Percentiles rank a stretch among this genome's conserved stretches.
These are phyloP conservation scores for Panaeolus cyanescens DNA, from an alignment of 768 basidiomycete species.

Conservation along the genomic window DNA sequence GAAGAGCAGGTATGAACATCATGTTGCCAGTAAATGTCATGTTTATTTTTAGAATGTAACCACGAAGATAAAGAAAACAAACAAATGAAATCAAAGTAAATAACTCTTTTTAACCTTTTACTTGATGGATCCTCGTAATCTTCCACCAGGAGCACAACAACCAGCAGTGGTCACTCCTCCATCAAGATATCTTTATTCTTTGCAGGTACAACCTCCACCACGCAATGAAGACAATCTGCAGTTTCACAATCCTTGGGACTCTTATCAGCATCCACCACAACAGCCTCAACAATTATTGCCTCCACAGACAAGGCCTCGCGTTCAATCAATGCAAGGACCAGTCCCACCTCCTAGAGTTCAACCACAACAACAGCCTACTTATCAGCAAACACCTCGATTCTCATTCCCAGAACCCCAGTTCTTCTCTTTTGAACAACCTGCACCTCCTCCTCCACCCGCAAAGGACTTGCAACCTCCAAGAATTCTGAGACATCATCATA, in stretches of 20 bases:
- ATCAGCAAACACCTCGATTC: conserved; percentile 25
- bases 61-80: neutral
- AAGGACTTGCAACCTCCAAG: conserved; percentile 20
- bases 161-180: conserved; percentile 12
- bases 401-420: conserved; percentile 57
- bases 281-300: conserved; percentile 5
- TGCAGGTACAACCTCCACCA: neutral
- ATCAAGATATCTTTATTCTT: neutral
- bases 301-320: conserved; percentile 27
- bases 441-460: neutral
- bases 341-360: conserved; percentile 13
- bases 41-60: neutral
- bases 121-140: neutral
- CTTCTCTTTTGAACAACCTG: conserved; percentile 45
- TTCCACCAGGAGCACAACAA: conserved; percentile 22
- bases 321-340: conserved; percentile 31
- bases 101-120: neutral
- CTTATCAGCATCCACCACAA: neutral
- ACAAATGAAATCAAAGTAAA: neutral
- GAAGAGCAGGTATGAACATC: neutral
- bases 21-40: neutral
- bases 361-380: conserved; percentile 27
- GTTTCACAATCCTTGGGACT: conserved; percentile 7
- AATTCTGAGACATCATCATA: conserved; percentile 35
- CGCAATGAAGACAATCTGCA: neutral